phyloP scores from a whole-genome alignment of 257 asterid genomes.

The Leonotis leonurus region DNA sequence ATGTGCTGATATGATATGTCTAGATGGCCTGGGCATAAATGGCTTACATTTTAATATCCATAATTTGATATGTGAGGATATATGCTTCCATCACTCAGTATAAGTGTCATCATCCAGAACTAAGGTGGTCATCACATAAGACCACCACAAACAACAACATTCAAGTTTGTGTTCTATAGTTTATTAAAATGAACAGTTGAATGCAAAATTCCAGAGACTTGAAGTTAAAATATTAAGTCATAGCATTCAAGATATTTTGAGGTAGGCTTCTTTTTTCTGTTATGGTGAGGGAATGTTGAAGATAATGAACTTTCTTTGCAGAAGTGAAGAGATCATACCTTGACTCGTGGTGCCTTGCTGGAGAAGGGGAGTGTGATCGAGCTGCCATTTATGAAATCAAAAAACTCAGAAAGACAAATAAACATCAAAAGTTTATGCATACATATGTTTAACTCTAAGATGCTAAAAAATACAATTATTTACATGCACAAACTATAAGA shows the following conservation, averaged over 20 bases:
- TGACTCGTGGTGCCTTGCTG: neutral
- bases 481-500: too few species aligned
- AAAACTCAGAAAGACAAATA: too few species aligned
- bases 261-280: too few species aligned
- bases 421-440: neutral
- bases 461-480: neutral
- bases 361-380: constrained; percentile 1
- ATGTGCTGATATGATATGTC: too few species aligned
- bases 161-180: neutral
- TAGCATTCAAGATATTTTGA: neutral
- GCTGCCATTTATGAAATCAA: neutral
- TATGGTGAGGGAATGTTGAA: neutral
- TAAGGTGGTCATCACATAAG: neutral
- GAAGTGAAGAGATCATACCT: neutral
- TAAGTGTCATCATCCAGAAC: too few species aligned
- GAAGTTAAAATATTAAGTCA: neutral
- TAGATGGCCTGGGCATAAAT: neutral
- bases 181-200: neutral
- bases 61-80: neutral
- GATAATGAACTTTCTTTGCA: neutral
- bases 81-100: neutral
- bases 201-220: neutral
- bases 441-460: neutral
- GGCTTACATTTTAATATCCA: neutral
- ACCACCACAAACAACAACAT: neutral